phyloP scores from a whole-genome alignment of 1,284 basidiomycete species.

The Cutaneotrichosporon sp. region DNA sequence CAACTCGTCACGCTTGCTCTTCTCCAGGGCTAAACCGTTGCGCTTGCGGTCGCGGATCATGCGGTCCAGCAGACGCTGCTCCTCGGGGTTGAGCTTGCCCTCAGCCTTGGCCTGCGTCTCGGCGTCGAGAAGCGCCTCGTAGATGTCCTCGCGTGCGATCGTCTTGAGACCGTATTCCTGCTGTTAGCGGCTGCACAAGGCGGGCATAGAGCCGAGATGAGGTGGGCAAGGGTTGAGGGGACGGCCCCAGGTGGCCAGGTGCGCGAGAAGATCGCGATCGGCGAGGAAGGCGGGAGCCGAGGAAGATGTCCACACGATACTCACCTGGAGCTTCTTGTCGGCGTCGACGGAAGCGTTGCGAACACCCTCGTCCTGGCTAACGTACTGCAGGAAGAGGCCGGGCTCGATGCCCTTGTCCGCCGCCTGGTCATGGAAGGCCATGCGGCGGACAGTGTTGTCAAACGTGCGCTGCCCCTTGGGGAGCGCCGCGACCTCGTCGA shows the following conservation, averaged over 20 bases:
- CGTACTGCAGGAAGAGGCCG: slow-evolving; percentile 23
- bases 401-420: slow-evolving; percentile 14
- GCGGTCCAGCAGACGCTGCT: slow-evolving; percentile 24
- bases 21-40: slow-evolving; percentile 20
- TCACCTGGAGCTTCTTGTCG: slow-evolving; percentile 21
- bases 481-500: slow-evolving; percentile 19
- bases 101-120: slow-evolving; percentile 16
- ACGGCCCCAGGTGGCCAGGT: too few relatives aligned
- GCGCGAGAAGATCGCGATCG: too few relatives aligned
- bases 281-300: too few relatives aligned
- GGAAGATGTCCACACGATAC: not conserved
- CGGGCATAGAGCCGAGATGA: too few relatives aligned
- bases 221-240: not conserved
- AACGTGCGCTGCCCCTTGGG: slow-evolving; percentile 26
- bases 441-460: slow-evolving; percentile 20
- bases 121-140: slow-evolving; percentile 23
- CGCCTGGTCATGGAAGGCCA: slow-evolving; percentile 14
- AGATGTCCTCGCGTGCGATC: slow-evolving; percentile 24
- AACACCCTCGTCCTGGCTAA: slow-evolving; percentile 21
- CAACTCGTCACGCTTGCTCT: slow-evolving; percentile 23
- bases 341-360: slow-evolving; percentile 22
- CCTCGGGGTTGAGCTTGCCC: slow-evolving; percentile 24
- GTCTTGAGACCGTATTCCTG: slow-evolving; percentile 21
- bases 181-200: not conserved
- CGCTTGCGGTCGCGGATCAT: slow-evolving; percentile 25